These are phyloP conservation scores for Lepidium africanum DNA, from an alignment of 345 rosid species.

Conservation along the genomic window DNA sequence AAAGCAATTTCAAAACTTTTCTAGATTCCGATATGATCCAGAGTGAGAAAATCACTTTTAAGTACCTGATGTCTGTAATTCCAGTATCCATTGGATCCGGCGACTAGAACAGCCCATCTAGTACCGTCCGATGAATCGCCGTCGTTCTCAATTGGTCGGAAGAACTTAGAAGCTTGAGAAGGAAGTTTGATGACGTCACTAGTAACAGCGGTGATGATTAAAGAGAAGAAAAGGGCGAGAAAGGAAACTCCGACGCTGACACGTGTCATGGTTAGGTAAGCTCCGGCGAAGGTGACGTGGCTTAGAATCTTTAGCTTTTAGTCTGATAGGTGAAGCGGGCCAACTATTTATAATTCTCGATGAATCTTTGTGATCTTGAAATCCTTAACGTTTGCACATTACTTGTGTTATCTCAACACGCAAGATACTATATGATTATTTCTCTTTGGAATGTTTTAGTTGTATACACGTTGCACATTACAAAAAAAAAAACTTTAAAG, in stretches of 20 bases:
- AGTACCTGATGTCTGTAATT: slow-evolving; percentile 87
- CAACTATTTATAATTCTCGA: neutral
- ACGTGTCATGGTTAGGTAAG: slow-evolving; percentile 25
- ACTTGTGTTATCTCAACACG: slow-evolving; percentile 8
- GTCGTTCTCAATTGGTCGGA: slow-evolving; percentile 31
- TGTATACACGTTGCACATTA: too few species aligned
- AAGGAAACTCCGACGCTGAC: slow-evolving; percentile 17
- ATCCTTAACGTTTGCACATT: slow-evolving; percentile 1
- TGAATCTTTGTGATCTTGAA: neutral
- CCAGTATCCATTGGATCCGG: slow-evolving; percentile 96
- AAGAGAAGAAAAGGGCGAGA: slow-evolving; percentile 18
- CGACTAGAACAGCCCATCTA: slow-evolving; percentile 88
- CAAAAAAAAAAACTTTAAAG: too few species aligned
- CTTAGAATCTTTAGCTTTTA: neutral
- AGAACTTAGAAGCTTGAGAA: slow-evolving; percentile 53
- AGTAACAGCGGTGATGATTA: slow-evolving; percentile 19
- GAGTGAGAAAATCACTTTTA: neutral
- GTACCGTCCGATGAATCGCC: slow-evolving; percentile 39
- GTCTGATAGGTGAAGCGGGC: neutral
- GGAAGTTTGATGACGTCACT: slow-evolving; percentile 48
- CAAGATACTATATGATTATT: neutral
- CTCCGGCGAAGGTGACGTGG: slow-evolving; percentile 4
- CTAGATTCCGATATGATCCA: neutral
- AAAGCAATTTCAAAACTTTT: neutral
- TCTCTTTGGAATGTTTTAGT: too few species aligned